phyloP scores from a whole-genome alignment of 371 early-diverging fungal species.

The Haplosporangium sp. region DNA sequence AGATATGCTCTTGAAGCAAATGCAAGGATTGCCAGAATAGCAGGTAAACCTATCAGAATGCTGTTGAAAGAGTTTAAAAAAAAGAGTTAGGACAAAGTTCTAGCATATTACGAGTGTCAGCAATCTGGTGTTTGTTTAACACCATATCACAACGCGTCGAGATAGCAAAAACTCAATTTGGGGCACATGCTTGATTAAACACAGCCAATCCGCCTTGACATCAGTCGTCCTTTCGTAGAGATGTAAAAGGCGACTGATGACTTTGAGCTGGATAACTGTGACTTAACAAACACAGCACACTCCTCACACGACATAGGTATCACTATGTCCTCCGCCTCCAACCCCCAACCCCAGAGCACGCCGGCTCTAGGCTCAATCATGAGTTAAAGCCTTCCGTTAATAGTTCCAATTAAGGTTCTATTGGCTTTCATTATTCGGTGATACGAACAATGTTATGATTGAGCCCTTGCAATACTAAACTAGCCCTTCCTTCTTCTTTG shows the following conservation, averaged over 20 bases:
- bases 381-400: not conserved
- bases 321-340: not conserved
- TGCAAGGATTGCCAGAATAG: conserved; percentile 12
- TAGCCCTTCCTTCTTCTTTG: not conserved
- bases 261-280: not conserved
- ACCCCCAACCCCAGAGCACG: no score
- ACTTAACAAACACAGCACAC: not conserved
- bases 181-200: not conserved
- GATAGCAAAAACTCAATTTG: no score
- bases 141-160: no score
- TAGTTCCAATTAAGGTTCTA: not conserved
- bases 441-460: not conserved
- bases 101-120: not conserved
- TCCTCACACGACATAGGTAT: not conserved
- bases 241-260: not conserved
- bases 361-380: not conserved
- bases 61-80: not conserved
- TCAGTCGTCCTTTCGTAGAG: not conserved
- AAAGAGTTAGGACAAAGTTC: not conserved
- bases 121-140: not conserved
- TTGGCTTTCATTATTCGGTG: not conserved
- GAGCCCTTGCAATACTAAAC: not conserved
- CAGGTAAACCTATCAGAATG: conserved; percentile 22
- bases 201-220: not conserved
- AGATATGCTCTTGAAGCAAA: conserved; percentile 8